Percentiles rank a stretch among this genome's conserved stretches.
Evolutionary conservation across 139 green algal genomes (phyloP).

Genomic region (Closterium sp.): DNA sequence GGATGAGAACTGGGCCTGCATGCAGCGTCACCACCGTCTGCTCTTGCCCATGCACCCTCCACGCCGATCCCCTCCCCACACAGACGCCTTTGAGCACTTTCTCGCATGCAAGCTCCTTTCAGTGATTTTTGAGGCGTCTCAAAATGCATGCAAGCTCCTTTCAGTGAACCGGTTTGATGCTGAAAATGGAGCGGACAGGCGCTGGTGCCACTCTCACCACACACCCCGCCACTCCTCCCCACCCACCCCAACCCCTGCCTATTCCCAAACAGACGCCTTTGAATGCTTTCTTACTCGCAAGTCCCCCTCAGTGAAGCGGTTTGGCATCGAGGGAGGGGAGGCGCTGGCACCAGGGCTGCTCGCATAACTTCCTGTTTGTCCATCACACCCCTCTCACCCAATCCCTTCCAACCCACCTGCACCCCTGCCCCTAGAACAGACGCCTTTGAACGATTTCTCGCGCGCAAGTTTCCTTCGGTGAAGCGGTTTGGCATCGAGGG

Average conservation of each 20-base stretch:
- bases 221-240: too few species aligned
- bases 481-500: slow-evolving; percentile 69
- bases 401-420: too few species aligned
- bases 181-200: slow-evolving; percentile 82
- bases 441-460: slow-evolving; percentile 90
- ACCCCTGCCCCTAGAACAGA: not conserved
- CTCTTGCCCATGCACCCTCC: too few species aligned
- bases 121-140: too few species aligned
- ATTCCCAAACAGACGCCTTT: slow-evolving; percentile 59
- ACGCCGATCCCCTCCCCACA: too few species aligned
- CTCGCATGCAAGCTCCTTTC: slow-evolving; percentile 87
- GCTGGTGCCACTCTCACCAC: slow-evolving; percentile 87
- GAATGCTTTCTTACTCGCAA: slow-evolving; percentile 96
- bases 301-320: slow-evolving; percentile 59
- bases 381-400: too few species aligned
- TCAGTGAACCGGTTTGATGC: slow-evolving; percentile 59
- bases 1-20: too few species aligned
- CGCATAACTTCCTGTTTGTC: too few species aligned
- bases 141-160: slow-evolving; percentile 85
- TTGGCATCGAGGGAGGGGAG: slow-evolving; percentile 77
- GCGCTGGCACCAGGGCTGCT: slow-evolving; percentile 86
- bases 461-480: slow-evolving; percentile 75
- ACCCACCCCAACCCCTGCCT: too few species aligned
- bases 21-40: too few species aligned
- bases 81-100: slow-evolving; percentile 86